Conservation (phyloP, 2,329 filamentous ascomycete genomes). For the Fusarium sp. region DNA sequence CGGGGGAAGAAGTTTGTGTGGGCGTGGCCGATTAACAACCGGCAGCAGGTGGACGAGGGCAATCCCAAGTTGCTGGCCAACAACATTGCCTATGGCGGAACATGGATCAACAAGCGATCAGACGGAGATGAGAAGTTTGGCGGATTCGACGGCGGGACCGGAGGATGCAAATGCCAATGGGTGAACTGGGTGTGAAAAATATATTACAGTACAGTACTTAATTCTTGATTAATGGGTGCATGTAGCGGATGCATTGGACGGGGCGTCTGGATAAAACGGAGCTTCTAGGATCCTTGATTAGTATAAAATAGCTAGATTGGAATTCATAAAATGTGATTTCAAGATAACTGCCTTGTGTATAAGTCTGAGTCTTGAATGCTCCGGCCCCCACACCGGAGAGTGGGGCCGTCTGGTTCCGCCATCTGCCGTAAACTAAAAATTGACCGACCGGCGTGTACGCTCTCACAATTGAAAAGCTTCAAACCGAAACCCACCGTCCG, state of each 20-base stretch:
- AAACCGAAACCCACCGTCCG: background rate
- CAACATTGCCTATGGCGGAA: conserved; percentile 63
- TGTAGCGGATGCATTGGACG: conserved; percentile 32
- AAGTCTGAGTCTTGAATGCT: background rate
- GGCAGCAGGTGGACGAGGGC: conserved; percentile 58
- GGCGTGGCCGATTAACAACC: conserved; percentile 62
- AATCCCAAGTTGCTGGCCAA: conserved; percentile 62
- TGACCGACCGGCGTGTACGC: background rate
- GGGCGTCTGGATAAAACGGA: conserved; percentile 16
- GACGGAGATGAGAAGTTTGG: conserved; percentile 62
- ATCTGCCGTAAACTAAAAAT: conserved; percentile 11
- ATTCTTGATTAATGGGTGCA: conserved; percentile 29
- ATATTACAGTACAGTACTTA: conserved; percentile 2
- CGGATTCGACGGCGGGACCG: conserved; percentile 72
- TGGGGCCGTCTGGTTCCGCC: conserved; percentile 31
- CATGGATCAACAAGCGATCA: conserved; percentile 64
- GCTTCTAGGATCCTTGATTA: background rate
- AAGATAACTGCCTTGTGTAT: background rate
- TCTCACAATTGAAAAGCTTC: background rate
- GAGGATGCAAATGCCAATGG: conserved; percentile 73
- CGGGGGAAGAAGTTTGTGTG: conserved; percentile 65
- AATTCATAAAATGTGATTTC: background rate
- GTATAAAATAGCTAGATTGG: background rate
- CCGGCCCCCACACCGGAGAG: conserved; percentile 14
- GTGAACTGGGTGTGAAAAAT: conserved; percentile 60